Evolutionary conservation across 2,329 filamentous ascomycete species (phyloP), one percentile per base, ranked within the genome.

Genomic region (Mycosphaerella sp.): DNA sequence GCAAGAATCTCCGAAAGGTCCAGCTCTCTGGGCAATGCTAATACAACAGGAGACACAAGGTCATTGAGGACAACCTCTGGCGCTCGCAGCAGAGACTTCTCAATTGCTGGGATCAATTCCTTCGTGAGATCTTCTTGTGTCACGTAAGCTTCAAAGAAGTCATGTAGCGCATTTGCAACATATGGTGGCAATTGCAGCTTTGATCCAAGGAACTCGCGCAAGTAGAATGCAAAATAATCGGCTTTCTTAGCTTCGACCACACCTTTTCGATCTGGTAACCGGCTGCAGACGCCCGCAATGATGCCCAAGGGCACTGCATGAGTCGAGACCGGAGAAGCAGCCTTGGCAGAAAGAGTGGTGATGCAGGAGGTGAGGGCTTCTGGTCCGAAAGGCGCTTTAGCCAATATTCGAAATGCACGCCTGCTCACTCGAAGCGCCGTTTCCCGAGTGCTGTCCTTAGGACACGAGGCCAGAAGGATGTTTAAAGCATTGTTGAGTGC

Each of bases 1-100:
- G 80, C 78, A 14, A 97, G 76, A 4, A 87, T 74, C 38, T 83
- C 80, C 7, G 92, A 92, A 14, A 97, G 77, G 64, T 98, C 92
- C 62, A 93, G 78, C 5, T 76, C 74, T 29, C 74, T 67, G 1
- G 89, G 83, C 6, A 98, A 74, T 29, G 88, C 82, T 7, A 78
- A 71, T 55, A 95, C 78, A 44, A 97, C 76, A 10, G 86, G 82
- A 5, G 85, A 81, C 47, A 97, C 74, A 23, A 96, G 78, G 59
- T 89, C 86, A 62, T 86, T 84, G 29, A 97, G 76, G 11, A 95
- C 83, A 42, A 96, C 85, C 72, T 98, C 93, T 1, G 93, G 95
- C 6, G 92, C 86, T 67, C 95, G 82, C 44, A 98, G 74, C 52
- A 98, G 78, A 5, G 87, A 85, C 73, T 95, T 96, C 67, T 98